A percentile compares a stretch with the other conserved stretches of the same genome.
These are phyloP conservation scores for Diaporthe aspalathi DNA, from an alignment of 2,329 filamentous ascomycete genomes.

Conservation along the genomic window DNA sequence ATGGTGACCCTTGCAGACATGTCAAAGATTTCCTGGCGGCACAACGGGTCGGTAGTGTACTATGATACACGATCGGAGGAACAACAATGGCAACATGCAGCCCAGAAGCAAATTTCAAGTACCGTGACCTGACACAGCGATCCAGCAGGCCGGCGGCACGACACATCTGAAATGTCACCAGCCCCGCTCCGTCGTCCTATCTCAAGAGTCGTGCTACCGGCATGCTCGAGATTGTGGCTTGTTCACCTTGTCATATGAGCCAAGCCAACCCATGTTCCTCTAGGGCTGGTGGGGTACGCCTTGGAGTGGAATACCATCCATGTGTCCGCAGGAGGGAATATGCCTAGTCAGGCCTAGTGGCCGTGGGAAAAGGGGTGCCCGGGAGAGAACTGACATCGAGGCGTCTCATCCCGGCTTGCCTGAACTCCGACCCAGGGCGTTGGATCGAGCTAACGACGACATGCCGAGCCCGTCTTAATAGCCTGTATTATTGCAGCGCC, in stretches of 20 bases:
- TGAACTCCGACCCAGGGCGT: slow-evolving; percentile 39
- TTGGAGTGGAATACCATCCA: slow-evolving; percentile 19
- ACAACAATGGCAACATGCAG: slow-evolving; percentile 9
- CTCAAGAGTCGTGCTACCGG: slow-evolving; percentile 19
- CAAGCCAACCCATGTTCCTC: slow-evolving; percentile 14
- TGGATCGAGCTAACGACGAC: slow-evolving; percentile 41
- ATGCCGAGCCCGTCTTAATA: slow-evolving; percentile 41
- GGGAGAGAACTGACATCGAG: slow-evolving; percentile 19
- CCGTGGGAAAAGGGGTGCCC: slow-evolving; percentile 9
- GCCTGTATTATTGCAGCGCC: slow-evolving; percentile 33
- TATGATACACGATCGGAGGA: slow-evolving; percentile 28
- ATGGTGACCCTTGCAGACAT: slow-evolving; percentile 26
- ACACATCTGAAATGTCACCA: slow-evolving; percentile 20
- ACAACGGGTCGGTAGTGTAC: slow-evolving; percentile 34
- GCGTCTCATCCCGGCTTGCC: slow-evolving; percentile 32
- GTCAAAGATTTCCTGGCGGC: slow-evolving; percentile 11
- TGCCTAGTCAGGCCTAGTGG: slow-evolving; percentile 27
- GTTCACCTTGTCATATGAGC: slow-evolving; percentile 21
- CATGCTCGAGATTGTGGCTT: slow-evolving; percentile 24
- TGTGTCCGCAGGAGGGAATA: slow-evolving; percentile 7
- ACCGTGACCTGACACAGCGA: slow-evolving; percentile 32
- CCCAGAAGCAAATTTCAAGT: slow-evolving; percentile 31
- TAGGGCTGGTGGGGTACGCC: slow-evolving; percentile 17
- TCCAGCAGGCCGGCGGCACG: slow-evolving; percentile 30
- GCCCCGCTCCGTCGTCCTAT: slow-evolving; percentile 24